A percentile compares a stretch with the other conserved stretches of the same genome.
These are phyloP conservation scores for Monosporascus sp. DNA, from an alignment of 2,329 filamentous ascomycete genomes.

Conservation along the genomic window DNA sequence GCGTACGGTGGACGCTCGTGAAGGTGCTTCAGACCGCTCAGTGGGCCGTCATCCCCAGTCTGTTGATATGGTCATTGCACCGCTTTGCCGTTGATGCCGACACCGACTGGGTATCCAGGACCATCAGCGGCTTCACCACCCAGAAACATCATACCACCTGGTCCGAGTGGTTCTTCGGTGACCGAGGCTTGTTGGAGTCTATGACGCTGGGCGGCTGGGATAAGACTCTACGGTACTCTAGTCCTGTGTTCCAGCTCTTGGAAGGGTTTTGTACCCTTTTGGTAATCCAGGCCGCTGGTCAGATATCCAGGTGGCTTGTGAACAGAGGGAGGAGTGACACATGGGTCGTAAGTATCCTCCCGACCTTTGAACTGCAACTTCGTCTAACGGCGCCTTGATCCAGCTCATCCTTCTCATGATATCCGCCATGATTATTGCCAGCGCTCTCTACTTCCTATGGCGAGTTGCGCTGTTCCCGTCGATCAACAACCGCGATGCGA, in stretches of 20 bases:
- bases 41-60: constrained; percentile 77
- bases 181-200: constrained; percentile 73
- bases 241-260: constrained; percentile 86
- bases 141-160: constrained; percentile 58
- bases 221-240: constrained; percentile 80
- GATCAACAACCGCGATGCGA: constrained; percentile 86
- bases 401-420: constrained; percentile 84
- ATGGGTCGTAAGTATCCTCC: constrained; percentile 71
- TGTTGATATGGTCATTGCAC: constrained; percentile 93
- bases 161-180: constrained; percentile 84
- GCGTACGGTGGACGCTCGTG: constrained; percentile 66
- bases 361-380: constrained; percentile 19
- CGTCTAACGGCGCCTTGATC: constrained; percentile 17
- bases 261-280: constrained; percentile 96
- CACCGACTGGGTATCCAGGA: constrained; percentile 76
- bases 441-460: constrained; percentile 94
- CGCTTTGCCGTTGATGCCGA: constrained; percentile 91
- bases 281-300: constrained; percentile 90
- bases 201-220: constrained; percentile 84
- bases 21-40: constrained; percentile 69
- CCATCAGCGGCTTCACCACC: constrained; percentile 62
- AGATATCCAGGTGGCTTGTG: constrained; percentile 91
- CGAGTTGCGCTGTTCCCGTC: constrained; percentile 89
- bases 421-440: constrained; percentile 87
- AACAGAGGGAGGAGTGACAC: constrained; percentile 90